Evolutionary conservation across 73 alveolate species (phyloP), one percentile per base, ranked within the genome.

Genomic region (Paramecium caudatum): DNA sequence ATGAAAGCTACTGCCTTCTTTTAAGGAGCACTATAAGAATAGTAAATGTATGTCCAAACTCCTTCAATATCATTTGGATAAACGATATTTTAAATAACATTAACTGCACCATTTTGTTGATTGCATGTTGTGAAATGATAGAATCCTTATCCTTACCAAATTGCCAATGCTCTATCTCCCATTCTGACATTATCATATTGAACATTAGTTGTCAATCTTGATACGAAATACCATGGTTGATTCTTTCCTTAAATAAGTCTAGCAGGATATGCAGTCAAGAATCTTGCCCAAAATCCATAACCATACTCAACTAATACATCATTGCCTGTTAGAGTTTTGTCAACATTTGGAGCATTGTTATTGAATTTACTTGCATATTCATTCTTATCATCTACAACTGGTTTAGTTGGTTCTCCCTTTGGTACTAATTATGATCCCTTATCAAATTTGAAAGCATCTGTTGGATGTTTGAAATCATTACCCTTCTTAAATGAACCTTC

Each of bases 371-470:
- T 55, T 55, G 80, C 17, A 55, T 25, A 33, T 16, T 16, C 83
- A 32, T 10, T 32, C 39, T 65, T 65, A 30, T 65, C 83, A 65
- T 30, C 83, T 65, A 49, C 34, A 0, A 32, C 83, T 65, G 83
- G 83, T 65, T 65, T 36, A 65, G 55, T 46, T 30, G 49, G 83
- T 33, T 65, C 47, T 12, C 16, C 61, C 0, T 65, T 65, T 7
- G 49, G 33, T 7, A 65, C 19, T 32, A 30, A 46, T 65, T 65
- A 32, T 32, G 49, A 30, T 39, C 88, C 88, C 17, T 19, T 27
- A 39, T n/a, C 21, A 12, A 74, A 74, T 74, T 68, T 68, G 32
- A 74, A 74, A 36, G 17, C 21, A 47, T 82, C 91, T 25, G 25
- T 10, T 21, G 25, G 86, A 82, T 82, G 50, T 25, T 30, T 17